phyloP scores from a whole-genome alignment of 2,329 filamentous ascomycete species.

The Ophiostoma quercus region DNA sequence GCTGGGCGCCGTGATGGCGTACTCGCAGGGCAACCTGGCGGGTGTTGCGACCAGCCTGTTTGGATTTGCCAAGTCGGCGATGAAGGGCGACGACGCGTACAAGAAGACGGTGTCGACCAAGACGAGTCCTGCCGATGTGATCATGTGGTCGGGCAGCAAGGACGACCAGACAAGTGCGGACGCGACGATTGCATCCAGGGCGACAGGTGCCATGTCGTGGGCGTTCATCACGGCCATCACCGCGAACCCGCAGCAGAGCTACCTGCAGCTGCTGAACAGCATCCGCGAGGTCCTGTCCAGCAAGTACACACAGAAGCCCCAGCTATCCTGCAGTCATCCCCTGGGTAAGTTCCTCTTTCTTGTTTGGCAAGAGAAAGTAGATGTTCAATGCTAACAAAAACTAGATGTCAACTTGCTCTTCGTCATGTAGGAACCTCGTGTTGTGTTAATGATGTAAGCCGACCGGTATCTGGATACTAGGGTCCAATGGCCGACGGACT shows the following conservation, averaged over 20 bases:
- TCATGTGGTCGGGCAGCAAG: conserved; percentile 98
- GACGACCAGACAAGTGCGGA: conserved; percentile 95
- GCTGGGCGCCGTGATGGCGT: conserved; percentile 54
- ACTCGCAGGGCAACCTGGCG: conserved; percentile 67
- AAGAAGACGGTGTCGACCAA: conserved; percentile 79
- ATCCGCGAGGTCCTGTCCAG: conserved; percentile 85
- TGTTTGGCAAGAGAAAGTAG: neutral
- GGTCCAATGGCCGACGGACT: neutral
- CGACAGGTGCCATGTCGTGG: conserved; percentile 97
- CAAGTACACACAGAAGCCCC: conserved; percentile 91
- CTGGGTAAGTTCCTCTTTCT: conserved; percentile 59
- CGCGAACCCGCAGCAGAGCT: conserved; percentile 97
- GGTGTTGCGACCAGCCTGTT: conserved; percentile 76
- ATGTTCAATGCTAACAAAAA: neutral
- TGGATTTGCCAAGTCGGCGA: conserved; percentile 49
- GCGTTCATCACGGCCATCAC: conserved; percentile 89
- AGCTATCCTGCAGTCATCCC: conserved; percentile 94
- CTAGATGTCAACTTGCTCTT: conserved; percentile 26
- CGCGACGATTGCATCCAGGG: conserved; percentile 82
- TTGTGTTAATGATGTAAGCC: neutral
- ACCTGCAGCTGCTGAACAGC: conserved; percentile 92
- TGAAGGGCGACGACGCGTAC: conserved; percentile 84
- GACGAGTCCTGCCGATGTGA: conserved; percentile 88
- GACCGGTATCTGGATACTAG: neutral
- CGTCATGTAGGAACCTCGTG: conserved; percentile 20